Percentiles rank a stretch among this genome's conserved stretches.
phyloP scores from a whole-genome alignment of 495 filamentous ascomycete genomes.

The Aspergillus steynii region DNA sequence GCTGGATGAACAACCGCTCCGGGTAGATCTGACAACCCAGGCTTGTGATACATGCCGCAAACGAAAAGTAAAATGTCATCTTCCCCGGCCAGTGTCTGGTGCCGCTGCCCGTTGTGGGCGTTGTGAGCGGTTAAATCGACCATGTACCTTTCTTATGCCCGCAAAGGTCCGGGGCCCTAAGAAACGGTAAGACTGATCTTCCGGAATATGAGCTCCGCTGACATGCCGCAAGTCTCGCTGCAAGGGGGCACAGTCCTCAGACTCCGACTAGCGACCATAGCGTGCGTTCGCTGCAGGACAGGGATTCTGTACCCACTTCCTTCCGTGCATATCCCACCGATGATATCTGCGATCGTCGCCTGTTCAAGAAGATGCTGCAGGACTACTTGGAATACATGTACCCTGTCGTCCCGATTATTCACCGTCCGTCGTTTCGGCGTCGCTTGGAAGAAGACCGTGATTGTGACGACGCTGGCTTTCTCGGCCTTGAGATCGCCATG shows the following conservation, averaged over 20 bases:
- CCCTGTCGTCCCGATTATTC: constrained; percentile 24
- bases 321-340: constrained; percentile 12
- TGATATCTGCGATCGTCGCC: constrained; percentile 20
- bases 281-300: neutral
- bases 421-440: constrained; percentile 23
- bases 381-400: constrained; percentile 26
- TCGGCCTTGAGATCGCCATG: constrained; percentile 17
- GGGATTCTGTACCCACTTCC: neutral
- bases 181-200: constrained; percentile 14
- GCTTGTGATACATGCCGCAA: constrained; percentile 22
- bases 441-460: constrained; percentile 16
- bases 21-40: constrained; percentile 8
- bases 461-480: constrained; percentile 18
- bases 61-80: constrained; percentile 24
- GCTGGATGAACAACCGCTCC: neutral
- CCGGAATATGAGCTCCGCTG: neutral
- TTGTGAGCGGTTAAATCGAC: constrained; percentile 20
- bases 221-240: no score
- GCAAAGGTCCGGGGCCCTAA: constrained; percentile 22
- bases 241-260: neutral
- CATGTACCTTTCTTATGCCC: constrained; percentile 24
- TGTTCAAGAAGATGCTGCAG: constrained; percentile 22
- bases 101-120: constrained; percentile 10
- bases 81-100: neutral
- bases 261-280: no score